Base-by-base conservation (phyloP, 768 basidiomycete species). In the Pisolithus tinctorius region DNA sequence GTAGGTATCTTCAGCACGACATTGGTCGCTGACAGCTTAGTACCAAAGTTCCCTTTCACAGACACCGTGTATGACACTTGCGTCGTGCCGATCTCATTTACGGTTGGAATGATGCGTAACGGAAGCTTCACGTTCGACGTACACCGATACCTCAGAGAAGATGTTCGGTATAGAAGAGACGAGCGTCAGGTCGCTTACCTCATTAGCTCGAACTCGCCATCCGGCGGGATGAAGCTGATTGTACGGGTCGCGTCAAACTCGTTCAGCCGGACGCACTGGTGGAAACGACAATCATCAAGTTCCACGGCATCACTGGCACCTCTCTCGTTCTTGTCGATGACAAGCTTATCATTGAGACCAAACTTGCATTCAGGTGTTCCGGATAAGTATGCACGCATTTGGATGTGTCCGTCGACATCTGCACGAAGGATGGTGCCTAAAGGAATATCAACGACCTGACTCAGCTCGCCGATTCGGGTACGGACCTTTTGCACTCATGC, bases 331-430 rank as follows among this genome's bases (percentile, higher is more conserved):
- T 93, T 93, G 75, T 96, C 93, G 45, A 98, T 87, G 23, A 98
- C 93, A 23, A 98, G 80, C 69, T 98, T 98, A 71, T 98, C 96
- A 62, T 99, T 99, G 56, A 99, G 74, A 11, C 96, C 96, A 58
- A 99, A 98, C 68, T 97, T 97, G 78, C 96, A 98, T 63, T 99
- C 96, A 0, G 96, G 96, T 13, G 90, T 95, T 13, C 96, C 96
- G 27, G 92, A 86, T 27, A 99, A 76, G 66, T 98, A 99, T 6
- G 95, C 95, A 10, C 95, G 82, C 95, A 99, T 97, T 64, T 93
- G 80, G 58, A 99, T 95, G 58, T 97, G 94, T 0, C 95, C 95
- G 62, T 97, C 94, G 6, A 99, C 93, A 57, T 99, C 95, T 7
- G 95, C 92, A n/a, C 95, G 82, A 17, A 99, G 74, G 42, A 89